Base-by-base conservation (phyloP, 2,329 filamentous ascomycete species). In the Beauveria varroae region DNA sequence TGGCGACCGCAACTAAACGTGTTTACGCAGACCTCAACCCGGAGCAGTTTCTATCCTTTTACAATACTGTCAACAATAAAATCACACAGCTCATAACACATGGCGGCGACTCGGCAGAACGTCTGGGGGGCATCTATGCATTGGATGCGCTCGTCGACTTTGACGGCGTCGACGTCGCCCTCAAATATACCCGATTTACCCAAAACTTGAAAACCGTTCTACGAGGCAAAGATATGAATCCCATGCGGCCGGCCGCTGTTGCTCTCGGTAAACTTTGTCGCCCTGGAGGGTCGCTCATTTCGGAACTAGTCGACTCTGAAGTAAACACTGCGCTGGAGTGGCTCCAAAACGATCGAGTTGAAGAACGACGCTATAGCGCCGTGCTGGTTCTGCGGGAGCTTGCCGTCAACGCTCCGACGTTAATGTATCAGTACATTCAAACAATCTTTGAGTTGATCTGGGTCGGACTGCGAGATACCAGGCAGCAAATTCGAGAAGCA, bases 261-360 rank as follows among this genome's bases (percentile, higher is more conserved):
- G 93, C 93, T 4, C 81, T 99, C 30, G 95, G 95, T 51, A 90
- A 93, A 71, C 83, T 99, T 63, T 96, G 93, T 64, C 88, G 91
- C 67, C 95, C 95, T 0, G 95, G 95, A 64, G 95, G 95, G 63
- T 93, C 95, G 37, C 81, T 98, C 65, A 96, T 96, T 50, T 96
- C 93, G 8, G 93, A 98, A 74, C 80, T 99, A 60, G 95, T 99
- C 62, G 95, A 99, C 71, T 93, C 92, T 60, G 93, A 99, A 75
- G 93, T 98, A 64, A 96, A 97, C 74, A 95, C 92, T 20, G 93
- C 96, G 2, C 81, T 99, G 59, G 95, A 99, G 77, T 98, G 93
- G 90, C 84, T 99, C 62, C 93, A 98, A 72, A 93, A 93, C 54
- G 96, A 98, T 72, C 86, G 93, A 66, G 87, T 96, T 68, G 95